These are phyloP conservation scores for Diutina catenulata DNA, from an alignment of 1,139 yeast species.

Conservation along the genomic window DNA sequence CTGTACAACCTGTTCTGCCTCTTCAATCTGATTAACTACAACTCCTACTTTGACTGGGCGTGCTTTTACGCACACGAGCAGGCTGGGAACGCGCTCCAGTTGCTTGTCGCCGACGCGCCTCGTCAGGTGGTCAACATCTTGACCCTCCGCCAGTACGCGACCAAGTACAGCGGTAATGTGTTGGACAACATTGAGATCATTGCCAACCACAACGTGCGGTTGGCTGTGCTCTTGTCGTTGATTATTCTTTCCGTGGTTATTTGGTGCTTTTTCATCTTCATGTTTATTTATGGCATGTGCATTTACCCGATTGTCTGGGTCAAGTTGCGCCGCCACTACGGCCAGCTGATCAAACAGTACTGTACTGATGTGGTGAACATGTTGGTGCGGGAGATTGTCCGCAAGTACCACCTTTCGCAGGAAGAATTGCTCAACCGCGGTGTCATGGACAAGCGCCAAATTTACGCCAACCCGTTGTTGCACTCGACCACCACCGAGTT, in stretches of 20 bases:
- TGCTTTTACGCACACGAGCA: conserved; percentile 60
- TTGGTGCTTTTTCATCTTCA: conserved; percentile 60
- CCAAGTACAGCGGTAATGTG: conserved; percentile 33
- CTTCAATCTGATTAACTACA: conserved; percentile 55
- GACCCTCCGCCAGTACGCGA: conserved; percentile 48
- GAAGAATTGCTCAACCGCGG: conserved; percentile 24
- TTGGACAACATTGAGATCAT: conserved; percentile 42
- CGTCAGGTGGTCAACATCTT: conserved; percentile 76
- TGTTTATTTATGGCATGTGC: conserved; percentile 45
- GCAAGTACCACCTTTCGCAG: conserved; percentile 33
- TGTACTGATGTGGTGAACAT: conserved; percentile 46
- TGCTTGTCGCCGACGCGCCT: conserved; percentile 75
- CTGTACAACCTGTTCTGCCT: conserved; percentile 62
- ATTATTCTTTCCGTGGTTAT: conserved; percentile 69
- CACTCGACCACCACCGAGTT: conserved; percentile 6
- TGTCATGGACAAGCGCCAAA: conserved; percentile 15
- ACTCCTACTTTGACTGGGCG: conserved; percentile 54
- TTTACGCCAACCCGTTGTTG: conserved; percentile 19
- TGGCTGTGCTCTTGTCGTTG: conserved; percentile 60
- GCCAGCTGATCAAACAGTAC: conserved; percentile 38
- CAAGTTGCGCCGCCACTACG: conserved; percentile 28
- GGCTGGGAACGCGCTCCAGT: conserved; percentile 50
- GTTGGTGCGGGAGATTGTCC: conserved; percentile 40
- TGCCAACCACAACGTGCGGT: conserved; percentile 47
- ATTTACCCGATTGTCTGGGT: conserved; percentile 44